These are phyloP conservation scores for Alternaria rosae DNA, from an alignment of 2,329 filamentous ascomycete species.

Conservation along the genomic window DNA sequence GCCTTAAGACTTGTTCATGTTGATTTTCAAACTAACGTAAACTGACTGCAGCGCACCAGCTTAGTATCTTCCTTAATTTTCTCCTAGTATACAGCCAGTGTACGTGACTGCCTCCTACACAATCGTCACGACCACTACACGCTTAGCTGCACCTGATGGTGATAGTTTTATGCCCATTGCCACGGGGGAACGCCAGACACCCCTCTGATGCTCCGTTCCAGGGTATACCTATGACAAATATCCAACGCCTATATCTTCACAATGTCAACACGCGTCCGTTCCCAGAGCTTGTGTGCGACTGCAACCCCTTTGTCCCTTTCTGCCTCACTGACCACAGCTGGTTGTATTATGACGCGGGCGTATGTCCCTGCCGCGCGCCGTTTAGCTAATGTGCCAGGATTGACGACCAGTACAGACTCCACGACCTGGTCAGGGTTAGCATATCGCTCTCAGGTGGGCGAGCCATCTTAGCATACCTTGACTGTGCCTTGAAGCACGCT, in stretches of 20 bases:
- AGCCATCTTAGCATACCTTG: slow-evolving; percentile 65
- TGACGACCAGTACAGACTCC: slow-evolving; percentile 87
- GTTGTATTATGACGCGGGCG: slow-evolving; percentile 77
- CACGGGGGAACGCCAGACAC: neutral
- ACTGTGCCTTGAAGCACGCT: slow-evolving; percentile 86
- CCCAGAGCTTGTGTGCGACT: slow-evolving; percentile 78
- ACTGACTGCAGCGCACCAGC: neutral
- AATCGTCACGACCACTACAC: neutral
- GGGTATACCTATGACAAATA: neutral
- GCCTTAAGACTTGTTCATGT: neutral
- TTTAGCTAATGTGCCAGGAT: slow-evolving; percentile 88
- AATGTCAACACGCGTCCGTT: slow-evolving; percentile 86
- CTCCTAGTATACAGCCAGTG: neutral
- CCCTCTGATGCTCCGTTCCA: neutral
- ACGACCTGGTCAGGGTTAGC: slow-evolving; percentile 69
- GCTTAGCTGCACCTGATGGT: neutral
- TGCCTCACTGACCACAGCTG: slow-evolving; percentile 66
- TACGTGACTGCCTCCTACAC: neutral
- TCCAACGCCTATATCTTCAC: slow-evolving; percentile 66
- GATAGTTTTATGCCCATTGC: neutral
- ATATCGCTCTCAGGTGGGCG: neutral
- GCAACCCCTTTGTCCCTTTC: slow-evolving; percentile 63
- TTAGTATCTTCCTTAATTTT: neutral
- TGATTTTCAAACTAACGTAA: neutral
- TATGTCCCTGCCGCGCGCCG: slow-evolving; percentile 85